Evolutionary conservation across 148 eudicot species (phyloP), one percentile per base, ranked within the genome.

Genomic region (Rheum nobile): DNA sequence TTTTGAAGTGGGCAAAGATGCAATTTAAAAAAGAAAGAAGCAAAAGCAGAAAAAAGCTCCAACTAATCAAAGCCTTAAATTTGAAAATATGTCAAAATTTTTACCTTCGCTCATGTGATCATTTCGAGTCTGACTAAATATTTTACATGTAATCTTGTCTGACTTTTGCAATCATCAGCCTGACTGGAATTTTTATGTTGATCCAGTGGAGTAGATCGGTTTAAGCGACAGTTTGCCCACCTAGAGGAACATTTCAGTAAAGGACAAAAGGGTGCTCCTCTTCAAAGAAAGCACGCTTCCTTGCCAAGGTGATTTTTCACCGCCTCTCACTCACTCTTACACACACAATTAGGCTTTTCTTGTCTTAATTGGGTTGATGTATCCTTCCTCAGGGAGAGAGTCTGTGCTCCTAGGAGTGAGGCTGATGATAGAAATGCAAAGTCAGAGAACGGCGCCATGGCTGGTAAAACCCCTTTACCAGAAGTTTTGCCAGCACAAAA

Each of bases 301-400:
- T 84, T 95, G 85, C 98, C 98, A 29, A 87, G 98, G 98, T 91
- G 75, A 77, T n/a, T n/a, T n/a, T n/a, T n/a, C n/a, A n/a, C n/a
- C n/a, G n/a, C n/a, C n/a, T n/a, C 37, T 2, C 21, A 19, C 71
- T 29, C 70, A 2, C 39, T 3, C 71, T 4, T 26, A 19, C 41
- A 38, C 44, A 34, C 14, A n/a, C 39, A 31, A 32, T 35, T 14
- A 10, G 6, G 72, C 26, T 38, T 42, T 73, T 31, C 34, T 29
- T 74, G 67, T 73, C 52, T 17, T 42, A 24, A 72, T 71, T 31
- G 34, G 10, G 19, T 14, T 32, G 13, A 10, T 70, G 43, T 41
- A 39, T 71, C 10, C 17, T 11, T 73, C 42, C 29, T 32, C 19
- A 91, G 97, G 77, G 90, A 94, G 84, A 83, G 96, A 46, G 87